These are phyloP conservation scores for Arachis monticola DNA, from an alignment of 331 rosid species.

Conservation along the genomic window DNA sequence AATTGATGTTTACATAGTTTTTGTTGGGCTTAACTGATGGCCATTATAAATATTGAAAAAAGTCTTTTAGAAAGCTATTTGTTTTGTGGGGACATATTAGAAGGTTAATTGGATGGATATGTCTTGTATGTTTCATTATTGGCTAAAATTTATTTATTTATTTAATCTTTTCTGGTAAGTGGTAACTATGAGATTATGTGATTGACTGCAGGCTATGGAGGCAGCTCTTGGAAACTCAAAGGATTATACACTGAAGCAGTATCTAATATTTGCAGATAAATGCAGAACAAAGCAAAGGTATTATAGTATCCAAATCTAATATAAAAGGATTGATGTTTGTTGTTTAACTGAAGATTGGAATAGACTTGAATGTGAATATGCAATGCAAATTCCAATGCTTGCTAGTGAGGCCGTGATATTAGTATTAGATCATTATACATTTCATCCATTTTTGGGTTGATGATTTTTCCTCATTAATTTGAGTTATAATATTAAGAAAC, in stretches of 20 bases:
- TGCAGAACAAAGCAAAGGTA: conserved; percentile 81
- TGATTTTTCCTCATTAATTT: background rate
- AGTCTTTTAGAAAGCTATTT: too few relatives aligned
- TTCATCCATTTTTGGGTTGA: conserved; percentile 1
- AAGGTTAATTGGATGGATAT: background rate
- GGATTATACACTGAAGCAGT: conserved; percentile 87
- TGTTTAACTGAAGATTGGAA: background rate
- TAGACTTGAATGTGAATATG: background rate
- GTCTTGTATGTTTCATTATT: too few relatives aligned
- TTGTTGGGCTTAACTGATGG: too few relatives aligned
- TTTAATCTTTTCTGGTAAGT: background rate
- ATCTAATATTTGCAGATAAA: conserved; percentile 57
- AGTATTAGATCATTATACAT: background rate
- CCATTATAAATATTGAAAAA: too few relatives aligned
- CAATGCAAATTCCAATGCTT: background rate
- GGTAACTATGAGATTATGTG: conserved; percentile 7
- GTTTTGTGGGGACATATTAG: background rate
- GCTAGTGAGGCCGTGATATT: background rate
- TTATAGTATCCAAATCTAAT: conserved; percentile 3
- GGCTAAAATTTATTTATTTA: too few relatives aligned
- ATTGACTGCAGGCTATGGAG: conserved; percentile 68
- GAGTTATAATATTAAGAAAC: background rate
- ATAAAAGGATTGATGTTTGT: conserved; percentile 16
- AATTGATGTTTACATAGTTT: too few relatives aligned
- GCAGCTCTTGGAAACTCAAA: conserved; percentile 80